Evolutionary conservation across 495 filamentous ascomycete genomes (phyloP), one percentile per base, ranked within the genome.

Genomic region (Jackrogersella multiformis): DNA sequence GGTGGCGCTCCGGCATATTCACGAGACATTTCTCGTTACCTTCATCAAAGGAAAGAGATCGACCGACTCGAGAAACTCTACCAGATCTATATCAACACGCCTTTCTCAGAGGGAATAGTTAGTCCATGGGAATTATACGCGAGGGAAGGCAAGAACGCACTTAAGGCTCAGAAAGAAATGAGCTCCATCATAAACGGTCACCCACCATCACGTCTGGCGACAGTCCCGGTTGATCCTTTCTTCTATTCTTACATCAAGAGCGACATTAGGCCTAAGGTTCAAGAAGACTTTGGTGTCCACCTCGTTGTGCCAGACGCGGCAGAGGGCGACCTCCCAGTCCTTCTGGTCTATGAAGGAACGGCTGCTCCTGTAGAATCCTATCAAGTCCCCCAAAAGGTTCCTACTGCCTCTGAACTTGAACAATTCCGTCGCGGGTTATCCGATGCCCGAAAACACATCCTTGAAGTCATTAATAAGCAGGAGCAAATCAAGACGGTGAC

Each of bases 61-160:
- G 86, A 90, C 70, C 84, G 89, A 30, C 80, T 99, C 8, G 93
- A 97, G 78, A 85, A 81, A 42, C 75, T 85, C 18, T 90, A 94
- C 70, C 85, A 92, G 63, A 88, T 93, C 18, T 89, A 91, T 68
- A 93, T 99, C 70, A 89, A 90, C 41, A 85, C 92, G 0, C 90
- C 93, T 15, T 85, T 82, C 28, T 80, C 81, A 15, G 78, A 83
- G 15, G 77, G 80, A 4, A 85, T 90, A 60, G 85, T 82, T n/a
- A 84, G 86, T 34, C 86, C 87, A 0, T 96, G 92, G 92, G 88
- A 95, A 73, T 82, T 97, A 12, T 97, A 91, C 76, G 89, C 92
- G 3, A 84, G 90, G 38, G 90, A 96, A 68, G 88, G 88, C 61
- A 95, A 92, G 83, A 95, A 91, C 72, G 86, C 86, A 5, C 88